phyloP scores from a whole-genome alignment of 2,329 filamentous ascomycete genomes.

The Curvularia hawaiiensis region DNA sequence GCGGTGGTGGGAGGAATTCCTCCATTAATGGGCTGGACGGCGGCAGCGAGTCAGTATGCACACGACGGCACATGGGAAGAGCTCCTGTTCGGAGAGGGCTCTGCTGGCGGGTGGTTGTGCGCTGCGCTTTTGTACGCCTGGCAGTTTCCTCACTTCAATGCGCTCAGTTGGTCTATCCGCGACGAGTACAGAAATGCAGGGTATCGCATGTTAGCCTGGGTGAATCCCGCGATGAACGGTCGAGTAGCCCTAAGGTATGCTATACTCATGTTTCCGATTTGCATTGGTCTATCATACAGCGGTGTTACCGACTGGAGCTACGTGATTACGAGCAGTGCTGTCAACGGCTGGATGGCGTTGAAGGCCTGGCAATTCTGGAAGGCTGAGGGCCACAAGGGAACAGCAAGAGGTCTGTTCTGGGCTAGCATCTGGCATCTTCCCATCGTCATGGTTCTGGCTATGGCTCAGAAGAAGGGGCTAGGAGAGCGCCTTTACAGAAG shows the following conservation, averaged over 20 bases:
- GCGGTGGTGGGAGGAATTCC: slow-evolving; percentile 92
- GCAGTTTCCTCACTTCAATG: slow-evolving; percentile 99
- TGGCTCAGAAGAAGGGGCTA: slow-evolving; percentile 89
- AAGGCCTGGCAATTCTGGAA: slow-evolving; percentile 85
- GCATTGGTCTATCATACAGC: slow-evolving; percentile 75
- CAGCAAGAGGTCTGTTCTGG: slow-evolving; percentile 88
- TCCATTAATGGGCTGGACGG: slow-evolving; percentile 97
- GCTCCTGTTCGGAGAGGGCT: slow-evolving; percentile 72
- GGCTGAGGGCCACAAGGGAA: slow-evolving; percentile 76
- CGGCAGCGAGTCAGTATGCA: slow-evolving; percentile 86
- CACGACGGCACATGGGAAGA: slow-evolving; percentile 69
- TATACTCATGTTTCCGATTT: slow-evolving; percentile 83
- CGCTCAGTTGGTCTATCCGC: slow-evolving; percentile 83
- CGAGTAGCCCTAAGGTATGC: slow-evolving; percentile 90
- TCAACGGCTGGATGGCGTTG: slow-evolving; percentile 84
- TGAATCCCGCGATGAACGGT: slow-evolving; percentile 82
- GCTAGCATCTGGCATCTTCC: slow-evolving; percentile 97
- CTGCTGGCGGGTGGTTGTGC: slow-evolving; percentile 84
- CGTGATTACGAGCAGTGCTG: slow-evolving; percentile 75
- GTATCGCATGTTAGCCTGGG: slow-evolving; percentile 79
- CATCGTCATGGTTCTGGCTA: slow-evolving; percentile 83
- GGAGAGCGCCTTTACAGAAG: slow-evolving; percentile 40
- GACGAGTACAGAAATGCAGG: slow-evolving; percentile 81
- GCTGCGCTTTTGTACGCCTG: slow-evolving; percentile 86
- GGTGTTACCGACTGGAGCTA: slow-evolving; percentile 88